Base-by-base conservation (phyloP, 257 asterid genomes). In the Parsonsia alboflavescens region DNA sequence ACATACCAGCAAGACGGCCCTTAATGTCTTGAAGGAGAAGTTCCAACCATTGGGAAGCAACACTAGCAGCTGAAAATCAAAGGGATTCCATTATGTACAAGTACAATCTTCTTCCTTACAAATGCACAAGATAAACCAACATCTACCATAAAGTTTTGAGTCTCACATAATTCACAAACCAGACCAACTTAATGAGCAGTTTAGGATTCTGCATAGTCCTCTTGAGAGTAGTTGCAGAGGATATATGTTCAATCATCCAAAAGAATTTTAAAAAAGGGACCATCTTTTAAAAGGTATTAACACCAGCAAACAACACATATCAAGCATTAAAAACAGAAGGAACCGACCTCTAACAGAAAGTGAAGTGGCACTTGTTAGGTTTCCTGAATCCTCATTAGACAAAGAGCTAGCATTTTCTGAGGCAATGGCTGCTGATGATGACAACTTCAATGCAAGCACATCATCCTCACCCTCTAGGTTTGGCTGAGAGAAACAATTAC, bases 41-140 rank as follows among this genome's bases (percentile, higher is more conserved):
- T 57, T 89, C 99, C 94, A 95, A 76, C 99, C 99, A 95, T 52
- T 92, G 98, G 36, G 96, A 88, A 81, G 99, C 99, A 45, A 91
- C 88, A 80, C 84, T 89, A 22, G 98, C 96, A 76, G 97, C 98
- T 93, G 92, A 39, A 87, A 76, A 79, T 68, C 41, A 77, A 68
- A 75, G 71, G 54, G 52, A 44, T 22, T 42, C 7, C 1, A 17
- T 68, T 33, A 53, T 59, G 22, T 67, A 45, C 16, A 67, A 10
- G 5, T 39, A 5, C 48, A 28, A 39, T 28, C 2, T 41, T 76
- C 70, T 76, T 54, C 26, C 52, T 28, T 33, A 15, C 10, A 33
- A 62, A 41, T 24, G n/a, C 48, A 58, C 3, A 39, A n/a, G 15
- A n/a, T 75, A 45, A 67, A 24, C 28, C 64, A 45, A 63, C 46